These are phyloP conservation scores for Inosperma sp. DNA, from an alignment of 768 basidiomycete species.

Conservation along the genomic window DNA sequence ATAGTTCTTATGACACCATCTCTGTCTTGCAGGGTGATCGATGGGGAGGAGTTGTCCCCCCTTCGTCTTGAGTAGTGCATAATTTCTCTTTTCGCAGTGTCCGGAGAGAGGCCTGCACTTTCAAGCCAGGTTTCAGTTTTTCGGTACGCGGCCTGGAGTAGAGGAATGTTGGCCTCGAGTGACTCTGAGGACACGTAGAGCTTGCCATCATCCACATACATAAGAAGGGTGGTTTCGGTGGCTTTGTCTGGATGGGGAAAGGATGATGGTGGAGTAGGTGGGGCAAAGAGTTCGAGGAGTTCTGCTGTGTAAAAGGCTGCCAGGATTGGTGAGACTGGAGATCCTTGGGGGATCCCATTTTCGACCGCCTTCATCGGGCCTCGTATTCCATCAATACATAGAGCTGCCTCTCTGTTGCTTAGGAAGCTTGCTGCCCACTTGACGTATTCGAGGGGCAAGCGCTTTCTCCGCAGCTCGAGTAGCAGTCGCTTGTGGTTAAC, in stretches of 20 bases:
- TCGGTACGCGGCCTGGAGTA: constrained; percentile 9
- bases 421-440: constrained; percentile 25
- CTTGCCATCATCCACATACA: constrained; percentile 34
- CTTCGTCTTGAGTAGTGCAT: constrained; percentile 24
- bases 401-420: constrained; percentile 19
- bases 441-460: constrained; percentile 17
- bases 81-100: constrained; percentile 23
- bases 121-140: background rate
- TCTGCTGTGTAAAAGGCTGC: constrained; percentile 3
- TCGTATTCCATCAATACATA: constrained; percentile 21
- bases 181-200: constrained; percentile 22
- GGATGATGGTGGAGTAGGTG: background rate
- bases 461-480: constrained; percentile 17
- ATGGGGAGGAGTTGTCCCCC: constrained; percentile 6
- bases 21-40: constrained; percentile 8
- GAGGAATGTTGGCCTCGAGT: constrained; percentile 18
- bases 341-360: constrained; percentile 24
- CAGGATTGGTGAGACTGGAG: background rate
- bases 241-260: background rate
- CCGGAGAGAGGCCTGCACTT: constrained; percentile 16
- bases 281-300: constrained; percentile 16
- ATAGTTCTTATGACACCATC: constrained; percentile 7
- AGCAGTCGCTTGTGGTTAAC: background rate
- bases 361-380: constrained; percentile 24
- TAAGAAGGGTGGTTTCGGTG: constrained; percentile 15